Base-by-base conservation (phyloP, 2,329 filamentous ascomycete species). In the Penicillium sp. region DNA sequence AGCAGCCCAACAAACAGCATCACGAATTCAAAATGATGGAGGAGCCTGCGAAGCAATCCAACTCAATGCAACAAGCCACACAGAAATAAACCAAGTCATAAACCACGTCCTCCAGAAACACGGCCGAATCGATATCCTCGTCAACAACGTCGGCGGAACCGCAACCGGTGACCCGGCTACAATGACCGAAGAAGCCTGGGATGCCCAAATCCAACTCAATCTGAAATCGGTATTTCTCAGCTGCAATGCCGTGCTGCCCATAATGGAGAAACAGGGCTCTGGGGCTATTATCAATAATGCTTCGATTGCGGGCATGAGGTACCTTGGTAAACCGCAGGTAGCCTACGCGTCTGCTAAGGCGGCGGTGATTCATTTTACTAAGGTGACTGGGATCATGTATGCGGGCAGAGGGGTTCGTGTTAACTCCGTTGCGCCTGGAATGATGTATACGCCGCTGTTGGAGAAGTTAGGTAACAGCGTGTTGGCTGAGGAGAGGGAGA, bases 91-190 rank as follows among this genome's bases (percentile, higher is more conserved):
- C 59, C 29, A 39, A 14, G 65, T 85, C 0, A 77, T 86, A 14
- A 75, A 81, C 24, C 76, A 79, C 0, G 83, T 82, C 44, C 63
- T 83, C n/a, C 63, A 73, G 0, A 80, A 79, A 51, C 79, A 84
- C 57, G 80, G 82, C 11, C 77, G 80, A 16, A 81, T 86, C 54
- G 84, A 87, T 56, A 82, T 86, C 26, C 73, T 87, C 0, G 68
- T 87, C 22, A 85, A 85, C 60, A 86, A 86, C 53, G 84, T 86
- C 7, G 85, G 84, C 3, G 78, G 78, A 51, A 82, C 79, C 1
- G 81, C 85, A 55, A 78, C 77, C 0, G 82, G 82, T 0, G 75
- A 76, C 19, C 78, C 82, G 2, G 82, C 76, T 0, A 72, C 68
- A 0, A 79, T 85, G 73, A 55, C 59, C 0, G 82, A 85, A 53